Base-by-base conservation (phyloP, 2,329 filamentous ascomycete genomes). In the Aspergillus jensenii region DNA sequence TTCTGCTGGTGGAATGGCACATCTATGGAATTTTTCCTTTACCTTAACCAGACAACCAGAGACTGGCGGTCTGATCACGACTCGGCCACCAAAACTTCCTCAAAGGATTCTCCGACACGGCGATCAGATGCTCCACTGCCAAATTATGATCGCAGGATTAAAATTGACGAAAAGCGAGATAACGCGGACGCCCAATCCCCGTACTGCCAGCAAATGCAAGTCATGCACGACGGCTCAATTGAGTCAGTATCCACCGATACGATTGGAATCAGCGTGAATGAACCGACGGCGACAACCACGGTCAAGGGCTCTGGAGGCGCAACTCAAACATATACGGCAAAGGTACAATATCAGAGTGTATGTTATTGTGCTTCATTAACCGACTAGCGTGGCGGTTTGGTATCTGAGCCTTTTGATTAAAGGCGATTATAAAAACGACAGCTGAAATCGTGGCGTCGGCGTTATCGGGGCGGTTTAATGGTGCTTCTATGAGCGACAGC, bases 1-100 rank as follows among this genome's bases (percentile, higher is more conserved):
- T 87, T 85, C 66, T 90, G 87, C 71, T 84, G 83, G 69, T 90
- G 86, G 86, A 90, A 90, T 67, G 76, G 79, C 14, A 90, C 87
- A 0, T 79, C 85, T 53, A 78, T 89, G 50, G 87, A 90, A 69
- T 83, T 84, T 39, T 89, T 88, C 71, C 81, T 90, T 47, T 90
- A 88, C 66, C 77, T 85, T 53, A 80, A 84, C 54, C 72, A 84
- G 68, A 76, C 83, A 48, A 76, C 80, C 14, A 64, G 65, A 25
- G 67, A 66, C 21, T 59, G 55, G 12, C 59, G 58, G 15, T 54
- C 67, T 15, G 62, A 44, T 21, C 52, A 58, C 27, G 52, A 17
- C 17, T 33, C 49, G 15, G 49, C 31, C 45, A 39, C 35, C 46
- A 43, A 56, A 23, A 43, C 19, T 14, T 19, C 19, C 23, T 46